These are phyloP conservation scores for Acanthamoeba castellanii DNA, from an alignment of 208 protist genomes.

Conservation along the genomic window DNA sequence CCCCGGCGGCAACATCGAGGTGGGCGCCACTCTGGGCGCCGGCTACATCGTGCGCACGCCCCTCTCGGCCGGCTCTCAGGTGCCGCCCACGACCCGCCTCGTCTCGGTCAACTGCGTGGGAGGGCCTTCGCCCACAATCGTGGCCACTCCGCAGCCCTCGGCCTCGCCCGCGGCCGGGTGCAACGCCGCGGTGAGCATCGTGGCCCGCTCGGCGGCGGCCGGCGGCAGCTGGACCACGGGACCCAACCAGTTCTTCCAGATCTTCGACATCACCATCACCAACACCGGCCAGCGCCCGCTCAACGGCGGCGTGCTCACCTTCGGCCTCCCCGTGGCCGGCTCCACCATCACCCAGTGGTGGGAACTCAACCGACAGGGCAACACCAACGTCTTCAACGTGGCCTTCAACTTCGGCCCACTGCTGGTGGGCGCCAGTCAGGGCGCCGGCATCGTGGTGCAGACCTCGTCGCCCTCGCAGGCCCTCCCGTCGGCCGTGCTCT, in stretches of 20 bases:
- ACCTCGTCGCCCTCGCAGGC: neutral
- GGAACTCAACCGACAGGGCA: neutral
- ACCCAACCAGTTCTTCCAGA: constrained; percentile 35
- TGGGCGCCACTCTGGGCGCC: neutral
- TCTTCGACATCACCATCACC: neutral
- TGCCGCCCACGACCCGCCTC: neutral
- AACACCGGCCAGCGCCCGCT: neutral
- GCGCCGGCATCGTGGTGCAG: neutral
- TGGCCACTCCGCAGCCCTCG: neutral
- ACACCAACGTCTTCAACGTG: neutral
- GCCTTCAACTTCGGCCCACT: neutral
- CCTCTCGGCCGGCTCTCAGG: neutral
- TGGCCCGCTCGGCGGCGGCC: neutral
- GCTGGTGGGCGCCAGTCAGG: neutral
- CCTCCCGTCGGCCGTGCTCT: neutral
- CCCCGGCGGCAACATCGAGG: neutral
- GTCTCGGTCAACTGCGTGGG: neutral
- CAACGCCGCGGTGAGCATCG: neutral
- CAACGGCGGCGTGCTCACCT: neutral
- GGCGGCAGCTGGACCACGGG: neutral
- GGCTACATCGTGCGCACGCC: neutral
- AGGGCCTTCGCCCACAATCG: neutral
- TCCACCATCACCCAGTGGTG: neutral
- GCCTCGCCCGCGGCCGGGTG: neutral
- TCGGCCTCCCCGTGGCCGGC: neutral